Percentiles rank a stretch among this genome's conserved stretches.
Evolutionary conservation across 2,329 filamentous ascomycete genomes (phyloP).

Genomic region (Colletotrichum australisinense): DNA sequence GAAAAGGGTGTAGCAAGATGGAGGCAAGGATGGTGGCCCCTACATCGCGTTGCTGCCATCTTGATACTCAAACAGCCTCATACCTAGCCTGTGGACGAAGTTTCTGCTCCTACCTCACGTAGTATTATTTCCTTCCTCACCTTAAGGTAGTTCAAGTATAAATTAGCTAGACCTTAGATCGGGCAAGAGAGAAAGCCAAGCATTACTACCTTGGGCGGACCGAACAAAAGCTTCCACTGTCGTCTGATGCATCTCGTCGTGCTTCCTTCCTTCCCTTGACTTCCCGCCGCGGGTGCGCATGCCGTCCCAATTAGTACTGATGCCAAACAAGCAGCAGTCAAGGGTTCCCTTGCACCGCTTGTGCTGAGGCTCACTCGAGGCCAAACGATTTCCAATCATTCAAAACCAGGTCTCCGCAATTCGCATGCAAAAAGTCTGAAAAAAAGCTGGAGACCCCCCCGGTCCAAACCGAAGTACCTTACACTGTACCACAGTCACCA

Average conservation of each 20-base stretch:
- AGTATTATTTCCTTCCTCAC: too few relatives aligned
- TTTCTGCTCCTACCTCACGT: background rate
- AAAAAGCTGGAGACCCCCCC: conserved; percentile 11
- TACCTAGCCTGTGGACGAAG: conserved; percentile 3
- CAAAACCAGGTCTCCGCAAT: conserved; percentile 1
- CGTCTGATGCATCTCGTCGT: conserved; percentile 11
- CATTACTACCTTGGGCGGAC: background rate
- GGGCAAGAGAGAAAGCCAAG: background rate
- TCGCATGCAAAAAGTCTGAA: conserved; percentile 4
- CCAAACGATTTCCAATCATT: conserved; percentile 8
- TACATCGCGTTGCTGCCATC: background rate
- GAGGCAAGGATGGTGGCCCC: background rate
- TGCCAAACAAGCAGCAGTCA: background rate
- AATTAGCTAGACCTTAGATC: background rate
- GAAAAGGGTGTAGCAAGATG: background rate
- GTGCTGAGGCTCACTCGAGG: conserved; percentile 6
- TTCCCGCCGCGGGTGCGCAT: background rate
- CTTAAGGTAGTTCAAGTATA: too few relatives aligned
- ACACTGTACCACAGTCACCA: background rate
- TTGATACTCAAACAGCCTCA: conserved; percentile 12
- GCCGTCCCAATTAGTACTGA: background rate
- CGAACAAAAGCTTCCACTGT: background rate
- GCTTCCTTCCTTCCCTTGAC: conserved; percentile 13
- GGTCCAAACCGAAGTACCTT: background rate
- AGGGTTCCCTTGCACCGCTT: background rate